A percentile compares a stretch with the other conserved stretches of the same genome.
Evolutionary conservation across 768 basidiomycete genomes (phyloP).

Genomic region (Termitomyces sp.): DNA sequence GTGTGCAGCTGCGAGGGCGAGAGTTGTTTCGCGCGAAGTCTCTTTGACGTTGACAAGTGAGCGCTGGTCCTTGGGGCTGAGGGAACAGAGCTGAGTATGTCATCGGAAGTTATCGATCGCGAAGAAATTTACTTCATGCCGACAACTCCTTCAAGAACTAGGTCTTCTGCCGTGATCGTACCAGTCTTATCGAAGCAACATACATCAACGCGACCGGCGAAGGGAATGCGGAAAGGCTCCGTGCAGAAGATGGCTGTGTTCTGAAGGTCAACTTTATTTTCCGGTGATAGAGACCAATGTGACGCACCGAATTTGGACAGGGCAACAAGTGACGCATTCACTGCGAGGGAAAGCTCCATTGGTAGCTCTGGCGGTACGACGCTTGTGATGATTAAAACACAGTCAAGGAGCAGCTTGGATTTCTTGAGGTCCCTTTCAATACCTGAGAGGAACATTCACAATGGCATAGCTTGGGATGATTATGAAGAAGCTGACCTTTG

Average conservation of each 20-base stretch:
- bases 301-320: slow-evolving; percentile 85
- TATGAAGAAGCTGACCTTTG: slow-evolving; percentile 64
- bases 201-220: slow-evolving; percentile 92
- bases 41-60: slow-evolving; percentile 79
- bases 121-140: slow-evolving; percentile 72
- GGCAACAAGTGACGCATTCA: slow-evolving; percentile 92
- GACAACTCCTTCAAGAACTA: slow-evolving; percentile 91
- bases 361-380: slow-evolving; percentile 98
- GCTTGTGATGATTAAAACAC: slow-evolving; percentile 93
- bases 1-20: slow-evolving; percentile 91
- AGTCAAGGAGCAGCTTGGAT: slow-evolving; percentile 91
- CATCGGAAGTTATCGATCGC: neutral
- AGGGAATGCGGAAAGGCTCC: slow-evolving; percentile 97
- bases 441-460: slow-evolving; percentile 39
- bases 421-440: slow-evolving; percentile 92
- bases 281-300: neutral
- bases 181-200: slow-evolving; percentile 99
- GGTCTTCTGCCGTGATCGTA: slow-evolving; percentile 93
- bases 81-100: slow-evolving; percentile 8
- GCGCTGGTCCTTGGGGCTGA: slow-evolving; percentile 53
- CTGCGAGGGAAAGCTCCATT: slow-evolving; percentile 96
- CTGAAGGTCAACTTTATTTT: neutral
- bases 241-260: slow-evolving; percentile 93
- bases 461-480: neutral
- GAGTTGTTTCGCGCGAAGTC: slow-evolving; percentile 71